phyloP scores from a whole-genome alignment of 768 basidiomycete species.

The Boletus insuetus region DNA sequence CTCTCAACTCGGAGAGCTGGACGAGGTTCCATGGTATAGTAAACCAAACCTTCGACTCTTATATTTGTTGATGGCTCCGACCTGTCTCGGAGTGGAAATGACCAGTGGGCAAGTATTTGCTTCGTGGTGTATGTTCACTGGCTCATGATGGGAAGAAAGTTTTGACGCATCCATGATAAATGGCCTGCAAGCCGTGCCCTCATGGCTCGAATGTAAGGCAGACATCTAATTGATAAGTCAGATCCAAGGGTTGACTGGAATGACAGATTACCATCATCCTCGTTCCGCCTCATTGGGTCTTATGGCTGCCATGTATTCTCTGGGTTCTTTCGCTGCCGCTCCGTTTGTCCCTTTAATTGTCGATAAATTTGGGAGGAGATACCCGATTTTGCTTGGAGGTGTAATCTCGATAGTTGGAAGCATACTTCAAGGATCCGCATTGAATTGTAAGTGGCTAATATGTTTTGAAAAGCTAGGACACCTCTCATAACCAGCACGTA shows the following conservation, averaged over 20 bases:
- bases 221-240: neutral
- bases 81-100: slow-evolving; percentile 20
- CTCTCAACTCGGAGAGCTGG: slow-evolving; percentile 32
- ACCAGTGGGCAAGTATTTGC: slow-evolving; percentile 14
- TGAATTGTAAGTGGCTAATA: neutral
- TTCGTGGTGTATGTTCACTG: neutral
- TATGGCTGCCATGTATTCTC: slow-evolving; percentile 49
- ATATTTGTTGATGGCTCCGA: slow-evolving; percentile 55
- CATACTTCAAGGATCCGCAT: slow-evolving; percentile 1
- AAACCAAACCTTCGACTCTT: slow-evolving; percentile 57
- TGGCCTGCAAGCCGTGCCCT: slow-evolving; percentile 56
- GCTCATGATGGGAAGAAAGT: slow-evolving; percentile 1
- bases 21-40: slow-evolving; percentile 57
- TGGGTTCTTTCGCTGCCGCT: slow-evolving; percentile 54
- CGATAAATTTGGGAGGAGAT: slow-evolving; percentile 13
- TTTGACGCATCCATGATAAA: slow-evolving; percentile 56
- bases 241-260: neutral
- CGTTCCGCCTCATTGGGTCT: slow-evolving; percentile 38
- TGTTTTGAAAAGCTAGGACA: neutral
- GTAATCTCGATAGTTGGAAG: neutral
- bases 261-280: slow-evolving; percentile 52
- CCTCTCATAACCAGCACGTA: neutral
- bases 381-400: slow-evolving; percentile 12
- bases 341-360: slow-evolving; percentile 33
- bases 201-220: slow-evolving; percentile 52